A percentile compares a stretch with the other conserved stretches of the same genome.
Conservation (phyloP, 306 rosid genomes). For the Canavalia gladiata region DNA sequence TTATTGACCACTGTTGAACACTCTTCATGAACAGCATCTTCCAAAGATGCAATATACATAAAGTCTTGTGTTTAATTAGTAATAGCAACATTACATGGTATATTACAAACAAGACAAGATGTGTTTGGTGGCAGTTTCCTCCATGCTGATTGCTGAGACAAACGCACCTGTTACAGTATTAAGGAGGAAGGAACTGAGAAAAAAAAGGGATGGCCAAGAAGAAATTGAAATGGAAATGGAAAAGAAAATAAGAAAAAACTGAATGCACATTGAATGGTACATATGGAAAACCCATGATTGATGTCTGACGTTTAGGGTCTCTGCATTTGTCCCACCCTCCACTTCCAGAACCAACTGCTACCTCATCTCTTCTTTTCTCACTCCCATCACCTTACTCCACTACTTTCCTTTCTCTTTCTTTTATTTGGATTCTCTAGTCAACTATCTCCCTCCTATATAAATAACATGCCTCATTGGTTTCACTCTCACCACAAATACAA, state of each 20-base stretch:
- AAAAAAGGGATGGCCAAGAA: conserved; percentile 15
- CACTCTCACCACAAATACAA: conserved; percentile 38
- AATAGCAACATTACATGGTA: not conserved
- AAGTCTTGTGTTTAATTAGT: conserved; percentile 4
- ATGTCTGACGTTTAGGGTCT: conserved; percentile 45
- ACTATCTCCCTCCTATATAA: conserved; percentile 49
- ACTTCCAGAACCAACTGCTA: conserved; percentile 41
- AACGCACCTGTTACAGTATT: conserved; percentile 3
- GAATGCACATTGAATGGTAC: conserved; percentile 17
- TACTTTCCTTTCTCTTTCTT: conserved; percentile 38
- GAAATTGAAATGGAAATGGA: not conserved
- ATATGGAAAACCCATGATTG: conserved; percentile 43
- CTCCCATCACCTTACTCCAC: conserved; percentile 46
- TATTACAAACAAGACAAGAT: not conserved
- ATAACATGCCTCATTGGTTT: not conserved
- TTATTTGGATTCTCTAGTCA: conserved; percentile 58
- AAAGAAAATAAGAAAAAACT: not conserved
- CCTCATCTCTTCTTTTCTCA: conserved; percentile 26
- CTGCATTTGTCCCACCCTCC: conserved; percentile 55
- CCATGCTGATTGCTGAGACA: conserved; percentile 1
- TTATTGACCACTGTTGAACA: not conserved
- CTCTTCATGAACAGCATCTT: not conserved
- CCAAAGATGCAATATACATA: not conserved
- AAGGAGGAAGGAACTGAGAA: not conserved
- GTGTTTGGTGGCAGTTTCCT: not conserved